Base-by-base conservation (phyloP, 345 rosid species). In the Isatis tinctoria region DNA sequence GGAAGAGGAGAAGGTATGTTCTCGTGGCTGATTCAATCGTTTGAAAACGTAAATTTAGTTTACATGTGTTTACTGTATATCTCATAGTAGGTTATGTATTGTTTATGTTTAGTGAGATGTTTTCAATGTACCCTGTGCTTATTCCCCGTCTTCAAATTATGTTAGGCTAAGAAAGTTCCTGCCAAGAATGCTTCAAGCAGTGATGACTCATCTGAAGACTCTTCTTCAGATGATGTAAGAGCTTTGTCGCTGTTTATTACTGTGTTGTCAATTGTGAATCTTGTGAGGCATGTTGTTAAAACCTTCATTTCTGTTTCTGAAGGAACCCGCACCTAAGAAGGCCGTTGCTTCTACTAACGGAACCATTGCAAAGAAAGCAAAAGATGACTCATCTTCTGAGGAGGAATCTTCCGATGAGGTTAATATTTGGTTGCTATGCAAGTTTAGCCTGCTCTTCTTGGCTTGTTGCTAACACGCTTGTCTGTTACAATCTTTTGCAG, bases 1-100 rank as follows among this genome's bases (percentile, higher is more conserved):
- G 73, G 93, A 89, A 54, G 95, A 89, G 32, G 77, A 54, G 18
- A 85, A 83, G 83, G 94, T 85, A 74, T 40, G 17, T 5, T 32
- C 22, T 37, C 0, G 0, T 18, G 13, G n/a, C 53, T 49, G 17
- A 35, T 35, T 52, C 47, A 2, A 14, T 49, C 9, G 59, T 26
- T 53, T 14, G 1, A 16, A n/a, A 53, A 14, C 22, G n/a, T 56
- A 30, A 8, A 52, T 22, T 54, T 2, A n/a, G 20, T 54, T 0
- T 28, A 30, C 6, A 5, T 30, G 24, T 22, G 24, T 22, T n/a
- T n/a, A n/a, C n/a, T n/a, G n/a, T n/a, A n/a, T n/a, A n/a, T n/a
- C n/a, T n/a, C n/a, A n/a, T n/a, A n/a, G n/a, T 28, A 20, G 11
- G 47, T 22, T 49, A 8, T 32, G 10, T 9, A 30, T 32, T 16